Base-by-base conservation (phyloP, 225 moss, liverwort and hornwort genomes). In the Lunularia cruciata region DNA sequence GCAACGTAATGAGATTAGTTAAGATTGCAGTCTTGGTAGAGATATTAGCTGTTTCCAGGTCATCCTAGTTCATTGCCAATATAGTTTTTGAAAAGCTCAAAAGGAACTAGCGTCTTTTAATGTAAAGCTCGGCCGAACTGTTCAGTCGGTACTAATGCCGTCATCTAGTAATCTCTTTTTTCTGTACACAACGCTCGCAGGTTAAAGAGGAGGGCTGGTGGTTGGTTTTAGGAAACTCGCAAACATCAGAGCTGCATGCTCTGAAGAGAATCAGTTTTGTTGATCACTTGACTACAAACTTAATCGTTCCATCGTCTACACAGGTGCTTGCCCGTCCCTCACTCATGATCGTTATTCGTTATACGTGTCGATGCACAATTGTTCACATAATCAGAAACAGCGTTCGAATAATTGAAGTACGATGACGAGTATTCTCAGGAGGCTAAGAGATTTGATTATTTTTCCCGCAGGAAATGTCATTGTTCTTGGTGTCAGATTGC, bases 131-230 rank as follows among this genome's bases (percentile, higher is more conserved):
- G n/a, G n/a, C n/a, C n/a, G n/a, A n/a, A n/a, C n/a, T n/a, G n/a
- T n/a, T n/a, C n/a, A n/a, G n/a, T n/a, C n/a, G n/a, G n/a, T n/a
- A n/a, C n/a, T n/a, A n/a, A n/a, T n/a, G n/a, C n/a, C n/a, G n/a
- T 40, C 40, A 40, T 6, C 13, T 6, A 6, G n/a, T 40, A 40
- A 13, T 6, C 13, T 31, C 46, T 46, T 2, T 26, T 77, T 3
- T 28, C 55, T 60, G 9, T 11, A 52, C 54, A 3, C 28, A 55
- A 27, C 22, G 25, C 45, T 12, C 76, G 76, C 79, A 96, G 91
- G 88, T 89, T 47, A 98, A 98, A 83, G 93, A 98, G 57, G 98
- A 98, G 80, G 98, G 98, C 51, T 98, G 98, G 93, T 98, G 98
- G 98, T 82, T 98, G 69, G 84, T 93, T 65, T 78, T 87, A 71